phyloP scores from a whole-genome alignment of 495 filamentous ascomycete species.

The Cryomyces antarcticus region DNA sequence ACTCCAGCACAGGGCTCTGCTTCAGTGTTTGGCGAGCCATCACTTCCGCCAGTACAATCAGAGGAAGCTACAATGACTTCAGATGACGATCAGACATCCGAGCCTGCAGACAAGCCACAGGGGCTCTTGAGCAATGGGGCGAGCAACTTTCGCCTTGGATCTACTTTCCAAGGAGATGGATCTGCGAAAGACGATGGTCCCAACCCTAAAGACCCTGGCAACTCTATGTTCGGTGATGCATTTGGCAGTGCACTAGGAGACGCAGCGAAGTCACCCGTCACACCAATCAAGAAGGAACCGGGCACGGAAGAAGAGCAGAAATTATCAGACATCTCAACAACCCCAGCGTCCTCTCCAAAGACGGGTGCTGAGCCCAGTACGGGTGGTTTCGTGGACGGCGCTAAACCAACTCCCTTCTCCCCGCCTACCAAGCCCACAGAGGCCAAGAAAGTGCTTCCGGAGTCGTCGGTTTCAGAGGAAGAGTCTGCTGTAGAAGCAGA shows the following conservation, averaged over 20 bases:
- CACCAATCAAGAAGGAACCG: conserved; percentile 33
- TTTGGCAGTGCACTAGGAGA: conserved; percentile 38
- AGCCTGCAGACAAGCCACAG: conserved; percentile 1
- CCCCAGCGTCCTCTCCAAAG: conserved; percentile 26
- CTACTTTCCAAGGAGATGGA: conserved; percentile 62
- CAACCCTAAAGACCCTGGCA: conserved; percentile 21
- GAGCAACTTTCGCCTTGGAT: conserved; percentile 46
- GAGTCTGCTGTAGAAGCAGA: conserved; percentile 6
- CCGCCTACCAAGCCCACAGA: background rate
- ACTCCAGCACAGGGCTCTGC: conserved; percentile 4
- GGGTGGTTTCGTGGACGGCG: background rate
- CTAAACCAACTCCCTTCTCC: background rate
- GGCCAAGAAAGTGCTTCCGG: background rate
- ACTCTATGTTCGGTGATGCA: conserved; percentile 19
- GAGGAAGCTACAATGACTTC: conserved; percentile 6
- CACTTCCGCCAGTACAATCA: background rate
- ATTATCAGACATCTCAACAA: conserved; percentile 28
- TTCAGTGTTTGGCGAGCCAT: conserved; percentile 5
- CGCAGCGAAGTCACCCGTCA: conserved; percentile 21
- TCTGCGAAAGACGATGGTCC: conserved; percentile 38
- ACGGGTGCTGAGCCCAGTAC: background rate
- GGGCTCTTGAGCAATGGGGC: conserved; percentile 29
- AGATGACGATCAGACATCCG: conserved; percentile 1
- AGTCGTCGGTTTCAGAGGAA: conserved; percentile 8
- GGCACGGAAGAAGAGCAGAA: conserved; percentile 32